Evolutionary conservation across 148 eudicot genomes (phyloP).

Genomic region (Vaccinium macrocarpon): DNA sequence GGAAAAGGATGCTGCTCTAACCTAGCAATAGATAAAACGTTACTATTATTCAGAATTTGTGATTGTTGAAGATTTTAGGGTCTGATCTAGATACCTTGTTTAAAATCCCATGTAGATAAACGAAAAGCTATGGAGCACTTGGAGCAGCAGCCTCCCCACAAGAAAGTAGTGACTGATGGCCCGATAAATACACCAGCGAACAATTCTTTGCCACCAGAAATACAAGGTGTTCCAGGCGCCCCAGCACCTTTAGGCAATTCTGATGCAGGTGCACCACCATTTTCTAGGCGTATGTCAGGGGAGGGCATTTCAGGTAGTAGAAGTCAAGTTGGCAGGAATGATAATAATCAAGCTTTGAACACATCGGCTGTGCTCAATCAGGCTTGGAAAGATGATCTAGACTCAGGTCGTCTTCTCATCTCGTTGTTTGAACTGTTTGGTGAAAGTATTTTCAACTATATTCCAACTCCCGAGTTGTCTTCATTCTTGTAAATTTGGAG

Average conservation of each 20-base stretch:
- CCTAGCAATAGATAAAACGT: neutral
- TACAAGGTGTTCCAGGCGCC: conserved; percentile 21
- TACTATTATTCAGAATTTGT: neutral
- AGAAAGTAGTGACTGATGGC: conserved; percentile 47
- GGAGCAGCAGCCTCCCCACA: conserved; percentile 49
- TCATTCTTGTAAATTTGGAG: conserved; percentile 36
- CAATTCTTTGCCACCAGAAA: conserved; percentile 32
- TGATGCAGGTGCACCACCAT: conserved; percentile 22
- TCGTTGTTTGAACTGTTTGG: conserved; percentile 54
- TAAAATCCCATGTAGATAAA: conserved; percentile 38
- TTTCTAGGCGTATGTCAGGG: conserved; percentile 22
- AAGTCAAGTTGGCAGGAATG: conserved; percentile 21
- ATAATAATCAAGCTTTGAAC: conserved; percentile 22
- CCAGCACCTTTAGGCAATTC: conserved; percentile 24
- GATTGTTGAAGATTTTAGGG: neutral
- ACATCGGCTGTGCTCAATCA: conserved; percentile 47
- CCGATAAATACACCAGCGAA: conserved; percentile 24
- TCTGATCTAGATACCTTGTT: conserved; percentile 8
- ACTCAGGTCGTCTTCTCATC: conserved; percentile 54
- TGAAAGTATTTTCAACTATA: conserved; percentile 57
- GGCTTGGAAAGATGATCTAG: conserved; percentile 69
- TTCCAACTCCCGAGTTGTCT: conserved; percentile 61
- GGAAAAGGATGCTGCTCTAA: neutral
- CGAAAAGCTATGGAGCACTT: conserved; percentile 43
- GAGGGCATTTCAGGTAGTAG: conserved; percentile 8